A percentile compares a stretch with the other conserved stretches of the same genome.
phyloP scores from a whole-genome alignment of 768 basidiomycete genomes.

The Auricularia cornea region DNA sequence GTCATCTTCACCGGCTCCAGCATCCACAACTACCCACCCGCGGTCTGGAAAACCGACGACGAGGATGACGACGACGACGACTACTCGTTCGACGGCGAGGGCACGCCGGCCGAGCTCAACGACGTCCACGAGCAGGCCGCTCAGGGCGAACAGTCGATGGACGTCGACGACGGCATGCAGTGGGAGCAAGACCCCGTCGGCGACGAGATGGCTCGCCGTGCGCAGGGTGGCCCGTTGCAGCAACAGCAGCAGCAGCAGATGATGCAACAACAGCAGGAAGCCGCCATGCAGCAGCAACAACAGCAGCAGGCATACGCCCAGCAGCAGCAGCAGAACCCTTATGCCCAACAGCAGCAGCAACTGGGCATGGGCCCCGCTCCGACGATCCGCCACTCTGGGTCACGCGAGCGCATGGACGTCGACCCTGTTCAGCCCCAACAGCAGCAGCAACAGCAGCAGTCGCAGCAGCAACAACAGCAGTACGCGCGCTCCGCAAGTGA shows the following conservation, averaged over 20 bases:
- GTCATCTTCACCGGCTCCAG: conserved; percentile 69
- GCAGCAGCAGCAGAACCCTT: conserved; percentile 12
- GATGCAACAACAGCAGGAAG: conserved; percentile 21
- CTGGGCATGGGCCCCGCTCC: conserved; percentile 16
- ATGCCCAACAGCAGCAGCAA: conserved; percentile 2
- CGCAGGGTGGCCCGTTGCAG: conserved; percentile 9
- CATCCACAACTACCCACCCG: conserved; percentile 70
- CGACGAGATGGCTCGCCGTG: conserved; percentile 33
- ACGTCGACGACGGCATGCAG: conserved; percentile 67
- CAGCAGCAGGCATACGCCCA: conserved; percentile 5
- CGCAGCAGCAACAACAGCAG: conserved; percentile 8
- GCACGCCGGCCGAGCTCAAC: neutral
- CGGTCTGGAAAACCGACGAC: conserved; percentile 76
- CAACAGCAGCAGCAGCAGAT: conserved; percentile 25
- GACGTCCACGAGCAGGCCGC: conserved; percentile 3
- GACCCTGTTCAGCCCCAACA: conserved; percentile 8
- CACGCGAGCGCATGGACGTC: conserved; percentile 39
- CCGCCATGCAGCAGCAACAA: conserved; percentile 7
- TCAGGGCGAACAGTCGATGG: conserved; percentile 4
- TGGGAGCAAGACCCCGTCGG: conserved; percentile 73
- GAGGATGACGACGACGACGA: conserved; percentile 54
- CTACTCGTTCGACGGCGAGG: conserved; percentile 26
- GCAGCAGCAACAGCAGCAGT: conserved; percentile 8
- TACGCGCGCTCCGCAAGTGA: neutral
- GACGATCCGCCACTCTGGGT: conserved; percentile 34